Percentiles rank a stretch among this genome's conserved stretches.
Evolutionary conservation across 306 rosid genomes (phyloP).

Genomic region (Lotus japonicus): DNA sequence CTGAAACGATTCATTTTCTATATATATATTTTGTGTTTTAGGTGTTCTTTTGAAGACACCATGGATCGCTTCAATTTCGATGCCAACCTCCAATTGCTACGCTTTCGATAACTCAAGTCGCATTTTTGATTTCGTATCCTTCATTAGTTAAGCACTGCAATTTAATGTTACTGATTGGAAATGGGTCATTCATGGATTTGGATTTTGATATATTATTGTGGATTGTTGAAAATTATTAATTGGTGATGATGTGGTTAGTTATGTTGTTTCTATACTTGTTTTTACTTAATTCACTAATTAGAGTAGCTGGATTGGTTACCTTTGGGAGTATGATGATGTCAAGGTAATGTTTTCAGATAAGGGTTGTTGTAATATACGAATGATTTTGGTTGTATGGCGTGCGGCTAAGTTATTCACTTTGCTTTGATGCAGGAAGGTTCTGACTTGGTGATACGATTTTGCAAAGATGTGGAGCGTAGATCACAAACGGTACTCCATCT

Average conservation of each 20-base stretch:
- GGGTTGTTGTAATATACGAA: neutral
- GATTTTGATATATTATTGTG: neutral
- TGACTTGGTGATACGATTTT: slow-evolving; percentile 74
- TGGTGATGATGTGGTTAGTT: neutral
- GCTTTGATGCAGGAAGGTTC: slow-evolving; percentile 47
- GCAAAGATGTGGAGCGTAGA: slow-evolving; percentile 93
- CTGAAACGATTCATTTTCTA: neutral
- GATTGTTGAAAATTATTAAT: neutral
- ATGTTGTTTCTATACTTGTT: neutral
- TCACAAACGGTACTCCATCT: slow-evolving; percentile 65
- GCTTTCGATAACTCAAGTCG: slow-evolving; percentile 75
- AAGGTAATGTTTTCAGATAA: slow-evolving; percentile 44
- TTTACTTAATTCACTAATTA: slow-evolving; percentile 42
- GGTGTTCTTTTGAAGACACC: slow-evolving; percentile 43
- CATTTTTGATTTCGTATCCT: slow-evolving; percentile 90
- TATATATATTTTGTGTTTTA: slow-evolving; percentile 15
- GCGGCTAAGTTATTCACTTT: slow-evolving; percentile 22
- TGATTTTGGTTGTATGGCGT: neutral
- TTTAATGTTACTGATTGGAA: neutral
- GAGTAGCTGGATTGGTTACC: slow-evolving; percentile 75
- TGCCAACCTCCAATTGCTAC: slow-evolving; percentile 75
- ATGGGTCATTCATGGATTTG: neutral
- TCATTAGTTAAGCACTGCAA: neutral
- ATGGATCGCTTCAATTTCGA: slow-evolving; percentile 40
- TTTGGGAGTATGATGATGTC: slow-evolving; percentile 52